Conservation (phyloP, 352 stramenopile species). For the Phytophthora tentaculata region DNA sequence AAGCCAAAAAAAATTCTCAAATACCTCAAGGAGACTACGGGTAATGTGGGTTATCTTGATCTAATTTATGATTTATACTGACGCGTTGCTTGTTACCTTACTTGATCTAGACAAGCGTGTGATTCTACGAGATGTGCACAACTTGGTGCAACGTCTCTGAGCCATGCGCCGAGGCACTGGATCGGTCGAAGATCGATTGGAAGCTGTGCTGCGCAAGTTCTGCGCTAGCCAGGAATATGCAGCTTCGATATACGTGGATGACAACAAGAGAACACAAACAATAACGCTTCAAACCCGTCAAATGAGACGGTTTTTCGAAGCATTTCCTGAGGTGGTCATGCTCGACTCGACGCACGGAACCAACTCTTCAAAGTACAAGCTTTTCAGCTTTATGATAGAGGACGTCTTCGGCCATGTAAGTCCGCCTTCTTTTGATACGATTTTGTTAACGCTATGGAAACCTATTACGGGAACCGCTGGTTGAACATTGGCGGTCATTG, state of each 20-base stretch:
- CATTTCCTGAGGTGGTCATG: slow-evolving; percentile 1
- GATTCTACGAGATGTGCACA: neutral
- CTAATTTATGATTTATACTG: neutral
- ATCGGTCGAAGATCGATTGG: neutral
- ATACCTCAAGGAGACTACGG: neutral
- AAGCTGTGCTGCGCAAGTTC: slow-evolving; percentile 4
- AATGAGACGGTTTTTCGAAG: slow-evolving; percentile 1
- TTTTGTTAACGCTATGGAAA: neutral
- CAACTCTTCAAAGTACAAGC: slow-evolving; percentile 15
- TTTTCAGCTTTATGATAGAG: slow-evolving; percentile 20
- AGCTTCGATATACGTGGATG: neutral
- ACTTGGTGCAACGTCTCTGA: slow-evolving; percentile 5
- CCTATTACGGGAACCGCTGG: no score
- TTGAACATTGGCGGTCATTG: no score
- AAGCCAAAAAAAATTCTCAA: neutral
- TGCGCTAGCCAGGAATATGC: neutral
- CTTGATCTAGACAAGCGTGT: neutral
- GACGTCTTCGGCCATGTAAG: slow-evolving; percentile 11
- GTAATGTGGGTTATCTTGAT: neutral
- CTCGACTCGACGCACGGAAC: slow-evolving; percentile 8
- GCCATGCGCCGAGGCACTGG: neutral
- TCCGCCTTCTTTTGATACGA: neutral
- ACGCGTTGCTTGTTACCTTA: neutral
- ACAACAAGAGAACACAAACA: neutral
- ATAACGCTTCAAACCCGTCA: slow-evolving; percentile 6